Evolutionary conservation across 805 yeast species (phyloP).

Genomic region (Clavispora phyllophila): DNA sequence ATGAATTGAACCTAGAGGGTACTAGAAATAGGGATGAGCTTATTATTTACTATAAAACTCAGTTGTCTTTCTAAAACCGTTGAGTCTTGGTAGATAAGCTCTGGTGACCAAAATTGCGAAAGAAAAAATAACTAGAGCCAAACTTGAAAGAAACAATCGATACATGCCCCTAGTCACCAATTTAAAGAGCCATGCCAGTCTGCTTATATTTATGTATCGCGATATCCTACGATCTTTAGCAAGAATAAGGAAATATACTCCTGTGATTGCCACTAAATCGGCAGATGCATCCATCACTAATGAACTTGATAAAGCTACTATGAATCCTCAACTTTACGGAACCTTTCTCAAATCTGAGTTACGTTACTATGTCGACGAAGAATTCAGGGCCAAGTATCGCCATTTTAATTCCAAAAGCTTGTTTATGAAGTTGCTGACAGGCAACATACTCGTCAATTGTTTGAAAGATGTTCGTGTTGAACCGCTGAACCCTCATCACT

Average conservation of each 20-base stretch:
- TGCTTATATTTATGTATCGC: slow-evolving; percentile 12
- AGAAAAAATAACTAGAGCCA: neutral
- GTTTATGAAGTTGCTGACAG: slow-evolving; percentile 7
- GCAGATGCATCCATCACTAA: neutral
- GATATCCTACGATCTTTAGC: slow-evolving; percentile 10
- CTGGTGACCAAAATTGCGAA: neutral
- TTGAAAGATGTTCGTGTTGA: slow-evolving; percentile 4
- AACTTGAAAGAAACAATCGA: neutral
- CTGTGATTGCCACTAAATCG: slow-evolving; percentile 1
- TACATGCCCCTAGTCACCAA: neutral
- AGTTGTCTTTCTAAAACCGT: no score
- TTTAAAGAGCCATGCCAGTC: neutral
- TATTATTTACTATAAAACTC: no score
- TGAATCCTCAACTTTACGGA: slow-evolving; percentile 12
- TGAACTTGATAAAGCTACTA: slow-evolving; percentile 8
- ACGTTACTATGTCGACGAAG: slow-evolving; percentile 12
- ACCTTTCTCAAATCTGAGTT: slow-evolving; percentile 16
- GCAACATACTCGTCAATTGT: slow-evolving; percentile 8
- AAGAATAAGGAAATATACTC: slow-evolving; percentile 1
- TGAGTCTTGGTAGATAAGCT: no score
- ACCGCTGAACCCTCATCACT: slow-evolving; percentile 2
- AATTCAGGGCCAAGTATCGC: slow-evolving; percentile 8
- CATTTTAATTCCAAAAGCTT: slow-evolving; percentile 3
- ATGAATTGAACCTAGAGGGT: no score
- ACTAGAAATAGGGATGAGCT: no score